Base-by-base conservation (phyloP, 2,329 filamentous ascomycete genomes). In the Phyllosticta paracitricarpa region DNA sequence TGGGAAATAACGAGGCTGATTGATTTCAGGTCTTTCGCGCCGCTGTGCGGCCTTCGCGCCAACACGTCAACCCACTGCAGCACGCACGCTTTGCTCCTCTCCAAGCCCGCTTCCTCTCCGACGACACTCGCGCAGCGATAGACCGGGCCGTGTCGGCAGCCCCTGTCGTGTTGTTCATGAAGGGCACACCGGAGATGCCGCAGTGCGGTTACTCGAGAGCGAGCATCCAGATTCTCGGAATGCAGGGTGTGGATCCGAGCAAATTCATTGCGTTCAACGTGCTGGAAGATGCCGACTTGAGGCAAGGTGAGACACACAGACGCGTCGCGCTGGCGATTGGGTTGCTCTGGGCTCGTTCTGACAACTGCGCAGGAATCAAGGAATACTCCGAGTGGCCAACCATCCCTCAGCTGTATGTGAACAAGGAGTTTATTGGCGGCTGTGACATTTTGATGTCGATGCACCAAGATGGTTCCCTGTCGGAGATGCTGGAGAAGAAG, bases 181-280 rank as follows among this genome's bases (percentile, higher is more conserved):
- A 99, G 81, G 94, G 94, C 63, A 97, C 94, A 1, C 94, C 94
- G 62, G 92, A 97, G 78, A 90, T 85, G 64, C 94, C 94, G 22
- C 92, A 97, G 76, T 99, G 94, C 77, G 94, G 94, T 54, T 99
- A 97, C 81, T 97, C 93, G 63, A 85, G 92, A 69, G 93, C 93
- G 60, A 91, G 84, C 73, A 96, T 99, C 73, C 92, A 97, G 81
- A 92, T 99, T 69, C 81, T 99, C 65, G 91, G 93, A 62, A 77
- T 97, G 70, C 93, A 99, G 78, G 94, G 94, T 65, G 91, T 99
- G 64, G 89, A 97, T 77, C 94, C 94, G 17, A 82, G 83, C 66
- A 97, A 97, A 79, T 99, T 99, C 73, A 89, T 91, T n/a, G 93
- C 94, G 7, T 97, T 96, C 77, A 97, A 99, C 77, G 94, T 99